A percentile compares a stretch with the other conserved stretches of the same genome.
Evolutionary conservation across 257 asterid species (phyloP).

Genomic region (Gardenia jasminoides): DNA sequence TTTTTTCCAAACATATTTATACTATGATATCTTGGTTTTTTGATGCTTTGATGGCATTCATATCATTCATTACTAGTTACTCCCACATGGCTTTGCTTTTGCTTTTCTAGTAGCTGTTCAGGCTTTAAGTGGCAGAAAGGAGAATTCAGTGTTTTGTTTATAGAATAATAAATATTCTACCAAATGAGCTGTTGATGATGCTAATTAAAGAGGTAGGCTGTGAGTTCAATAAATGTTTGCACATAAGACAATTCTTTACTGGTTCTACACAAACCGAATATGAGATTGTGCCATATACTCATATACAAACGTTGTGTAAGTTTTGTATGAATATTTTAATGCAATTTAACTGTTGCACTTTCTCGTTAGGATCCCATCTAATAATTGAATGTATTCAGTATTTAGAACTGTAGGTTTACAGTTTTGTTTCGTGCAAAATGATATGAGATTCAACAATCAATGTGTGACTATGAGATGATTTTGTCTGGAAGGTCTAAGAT

Average conservation of each 20-base stretch:
- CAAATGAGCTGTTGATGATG: background rate
- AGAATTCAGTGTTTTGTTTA: background rate
- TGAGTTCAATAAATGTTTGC: background rate
- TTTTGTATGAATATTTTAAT: background rate
- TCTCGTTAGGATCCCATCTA: background rate
- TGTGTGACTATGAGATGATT: background rate
- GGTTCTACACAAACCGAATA: background rate
- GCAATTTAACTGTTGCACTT: background rate
- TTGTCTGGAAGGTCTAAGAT: background rate
- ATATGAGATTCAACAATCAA: background rate
- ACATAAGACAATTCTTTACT: background rate
- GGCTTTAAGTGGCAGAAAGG: background rate
- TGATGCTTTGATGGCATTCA: background rate
- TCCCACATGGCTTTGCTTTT: background rate
- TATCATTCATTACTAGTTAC: background rate
- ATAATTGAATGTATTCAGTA: background rate
- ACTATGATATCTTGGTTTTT: background rate
- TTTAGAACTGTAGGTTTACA: background rate
- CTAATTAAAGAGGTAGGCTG: background rate
- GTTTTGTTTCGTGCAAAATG: background rate
- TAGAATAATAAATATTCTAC: background rate
- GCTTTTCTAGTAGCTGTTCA: background rate
- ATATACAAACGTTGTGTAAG: background rate
- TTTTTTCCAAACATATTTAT: background rate
- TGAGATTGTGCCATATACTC: background rate